phyloP scores from a whole-genome alignment of 768 basidiomycete species.

The Macrolepiota dolichaula region DNA sequence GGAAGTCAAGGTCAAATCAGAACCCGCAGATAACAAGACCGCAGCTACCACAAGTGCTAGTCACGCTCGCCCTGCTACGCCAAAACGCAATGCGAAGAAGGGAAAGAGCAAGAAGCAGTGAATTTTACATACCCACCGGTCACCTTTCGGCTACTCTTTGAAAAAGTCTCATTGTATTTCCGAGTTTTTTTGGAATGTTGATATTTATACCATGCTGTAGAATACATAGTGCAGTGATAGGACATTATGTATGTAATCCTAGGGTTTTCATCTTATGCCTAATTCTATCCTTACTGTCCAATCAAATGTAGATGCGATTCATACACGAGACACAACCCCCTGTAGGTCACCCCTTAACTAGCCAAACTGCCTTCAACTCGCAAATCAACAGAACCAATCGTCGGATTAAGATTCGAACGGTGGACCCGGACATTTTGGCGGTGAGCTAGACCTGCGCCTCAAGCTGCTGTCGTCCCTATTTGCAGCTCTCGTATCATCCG shows the following conservation, averaged over 20 bases:
- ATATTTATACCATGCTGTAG: not conserved
- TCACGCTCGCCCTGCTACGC: not conserved
- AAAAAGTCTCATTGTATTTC: not conserved
- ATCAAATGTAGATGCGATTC: not conserved
- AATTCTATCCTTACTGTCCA: not conserved
- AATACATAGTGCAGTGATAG: not conserved
- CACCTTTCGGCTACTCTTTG: not conserved
- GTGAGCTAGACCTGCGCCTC: not conserved
- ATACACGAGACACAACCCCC: too few relatives aligned
- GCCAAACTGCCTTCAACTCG: too few relatives aligned
- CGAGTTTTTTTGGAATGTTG: not conserved
- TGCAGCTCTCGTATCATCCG: not conserved
- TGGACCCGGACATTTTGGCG: not conserved
- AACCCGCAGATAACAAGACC: not conserved
- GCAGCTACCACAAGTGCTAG: not conserved
- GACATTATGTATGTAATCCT: not conserved
- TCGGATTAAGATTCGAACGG: not conserved
- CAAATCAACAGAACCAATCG: not conserved
- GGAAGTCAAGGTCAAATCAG: not conserved
- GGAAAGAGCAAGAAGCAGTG: slow-evolving; percentile 1
- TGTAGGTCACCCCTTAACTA: too few relatives aligned
- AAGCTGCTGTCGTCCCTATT: not conserved
- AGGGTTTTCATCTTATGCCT: not conserved
- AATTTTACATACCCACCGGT: not conserved
- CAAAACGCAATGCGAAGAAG: slow-evolving; percentile 4